Evolutionary conservation across 176 grass and related monocot species (phyloP).

Genomic region (Musa beccarii): DNA sequence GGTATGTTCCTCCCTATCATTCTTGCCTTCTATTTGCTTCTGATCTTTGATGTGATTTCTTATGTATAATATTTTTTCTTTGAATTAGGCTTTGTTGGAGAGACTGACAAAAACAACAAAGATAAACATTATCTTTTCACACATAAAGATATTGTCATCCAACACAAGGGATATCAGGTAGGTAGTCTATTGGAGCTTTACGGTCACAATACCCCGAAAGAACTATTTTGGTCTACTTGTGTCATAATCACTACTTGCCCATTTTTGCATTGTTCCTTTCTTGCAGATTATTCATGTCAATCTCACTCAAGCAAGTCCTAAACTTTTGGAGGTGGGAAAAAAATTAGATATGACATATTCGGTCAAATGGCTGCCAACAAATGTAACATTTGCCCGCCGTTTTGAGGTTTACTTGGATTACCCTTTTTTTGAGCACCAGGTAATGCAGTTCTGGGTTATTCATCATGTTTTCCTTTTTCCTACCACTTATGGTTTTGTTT

Average conservation of each 20-base stretch:
- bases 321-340: constrained; percentile 58
- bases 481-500: background rate
- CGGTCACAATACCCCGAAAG: background rate
- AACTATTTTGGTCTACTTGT: constrained; percentile 3
- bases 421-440: constrained; percentile 75
- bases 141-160: constrained; percentile 73
- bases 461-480: background rate
- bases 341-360: constrained; percentile 65
- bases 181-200: constrained; percentile 5
- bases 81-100: constrained; percentile 67
- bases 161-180: constrained; percentile 82
- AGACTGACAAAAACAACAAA: constrained; percentile 63
- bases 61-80: constrained; percentile 21
- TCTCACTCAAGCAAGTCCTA: constrained; percentile 65
- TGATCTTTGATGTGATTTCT: constrained; percentile 17
- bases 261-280: constrained; percentile 13
- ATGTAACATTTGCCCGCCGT: constrained; percentile 48
- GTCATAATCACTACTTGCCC: background rate
- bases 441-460: constrained; percentile 18
- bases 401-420: constrained; percentile 72
- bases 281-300: constrained; percentile 70
- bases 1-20: constrained; percentile 43
- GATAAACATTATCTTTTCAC: constrained; percentile 80
- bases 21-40: constrained; percentile 12
- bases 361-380: constrained; percentile 49